Conservation (phyloP, 179 eudicot species). For the Patellifolia procumbens region DNA sequence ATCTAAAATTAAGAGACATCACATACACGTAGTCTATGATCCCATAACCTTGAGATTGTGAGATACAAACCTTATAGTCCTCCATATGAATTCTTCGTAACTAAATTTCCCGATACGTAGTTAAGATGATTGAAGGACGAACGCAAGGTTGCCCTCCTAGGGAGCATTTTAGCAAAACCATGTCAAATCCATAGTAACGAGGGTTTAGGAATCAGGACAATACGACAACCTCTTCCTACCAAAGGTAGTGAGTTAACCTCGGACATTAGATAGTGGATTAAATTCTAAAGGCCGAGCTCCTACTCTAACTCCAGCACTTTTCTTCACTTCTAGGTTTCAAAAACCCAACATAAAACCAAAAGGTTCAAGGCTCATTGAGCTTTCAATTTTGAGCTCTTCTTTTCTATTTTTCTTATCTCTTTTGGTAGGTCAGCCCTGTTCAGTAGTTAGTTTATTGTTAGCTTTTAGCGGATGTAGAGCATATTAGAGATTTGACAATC, state of each 20-base stretch:
- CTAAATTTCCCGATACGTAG: not conserved
- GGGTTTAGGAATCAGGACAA: not conserved
- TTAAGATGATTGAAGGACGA: not conserved
- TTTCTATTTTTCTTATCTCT: not conserved
- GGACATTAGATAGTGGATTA: no score
- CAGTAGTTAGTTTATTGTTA: no score
- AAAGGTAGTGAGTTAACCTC: no score
- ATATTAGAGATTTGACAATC: no score
- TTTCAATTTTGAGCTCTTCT: not conserved
- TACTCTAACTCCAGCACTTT: not conserved
- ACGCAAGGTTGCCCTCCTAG: not conserved
- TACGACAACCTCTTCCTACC: not conserved
- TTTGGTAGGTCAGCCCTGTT: not conserved
- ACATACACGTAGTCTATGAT: not conserved
- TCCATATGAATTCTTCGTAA: no score
- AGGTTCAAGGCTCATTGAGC: not conserved
- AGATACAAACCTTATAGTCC: not conserved
- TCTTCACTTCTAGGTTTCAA: not conserved
- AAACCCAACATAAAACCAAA: not conserved
- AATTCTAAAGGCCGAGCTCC: no score
- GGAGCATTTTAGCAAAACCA: not conserved
- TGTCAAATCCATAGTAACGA: not conserved
- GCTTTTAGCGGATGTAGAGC: no score
- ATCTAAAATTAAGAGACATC: no score
- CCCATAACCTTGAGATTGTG: no score